Evolutionary conservation across 345 rosid genomes (phyloP).

Genomic region (Pugionium dolabratum): DNA sequence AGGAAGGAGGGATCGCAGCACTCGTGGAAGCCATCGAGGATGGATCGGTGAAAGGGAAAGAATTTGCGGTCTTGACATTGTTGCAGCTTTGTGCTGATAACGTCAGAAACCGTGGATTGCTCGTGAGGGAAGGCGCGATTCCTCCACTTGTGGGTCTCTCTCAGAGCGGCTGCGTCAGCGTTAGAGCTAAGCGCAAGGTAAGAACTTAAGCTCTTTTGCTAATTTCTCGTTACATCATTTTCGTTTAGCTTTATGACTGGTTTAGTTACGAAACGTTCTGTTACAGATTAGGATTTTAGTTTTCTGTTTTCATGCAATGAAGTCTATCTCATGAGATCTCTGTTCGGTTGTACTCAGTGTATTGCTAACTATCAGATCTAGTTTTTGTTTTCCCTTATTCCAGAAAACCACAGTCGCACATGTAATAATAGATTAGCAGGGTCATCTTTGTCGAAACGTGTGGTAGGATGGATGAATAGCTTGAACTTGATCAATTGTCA

Average conservation of each 20-base stretch:
- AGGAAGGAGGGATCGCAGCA: slow-evolving; percentile 86
- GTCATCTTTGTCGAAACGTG: neutral
- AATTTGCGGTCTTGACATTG: slow-evolving; percentile 76
- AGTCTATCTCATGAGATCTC: neutral
- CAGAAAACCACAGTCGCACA: neutral
- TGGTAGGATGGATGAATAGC: slow-evolving; percentile 8
- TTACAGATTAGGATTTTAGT: neutral
- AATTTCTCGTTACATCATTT: neutral
- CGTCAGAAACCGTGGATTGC: slow-evolving; percentile 78
- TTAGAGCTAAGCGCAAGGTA: slow-evolving; percentile 84
- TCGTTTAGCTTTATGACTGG: neutral
- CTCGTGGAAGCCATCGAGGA: slow-evolving; percentile 93
- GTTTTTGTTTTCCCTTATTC: neutral
- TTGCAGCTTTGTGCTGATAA: slow-evolving; percentile 79
- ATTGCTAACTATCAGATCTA: slow-evolving; percentile 15
- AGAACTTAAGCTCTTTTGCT: neutral
- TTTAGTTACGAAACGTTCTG: neutral
- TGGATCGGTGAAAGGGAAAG: slow-evolving; percentile 82
- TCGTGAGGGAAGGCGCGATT: slow-evolving; percentile 96
- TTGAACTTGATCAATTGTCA: slow-evolving; percentile 7
- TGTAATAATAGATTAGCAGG: neutral
- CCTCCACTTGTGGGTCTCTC: slow-evolving; percentile 96
- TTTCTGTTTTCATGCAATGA: neutral
- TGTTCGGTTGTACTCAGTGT: neutral
- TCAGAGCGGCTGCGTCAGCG: slow-evolving; percentile 67